These are phyloP conservation scores for Monosporascus sp. DNA, from an alignment of 2,329 filamentous ascomycete species.

Conservation along the genomic window DNA sequence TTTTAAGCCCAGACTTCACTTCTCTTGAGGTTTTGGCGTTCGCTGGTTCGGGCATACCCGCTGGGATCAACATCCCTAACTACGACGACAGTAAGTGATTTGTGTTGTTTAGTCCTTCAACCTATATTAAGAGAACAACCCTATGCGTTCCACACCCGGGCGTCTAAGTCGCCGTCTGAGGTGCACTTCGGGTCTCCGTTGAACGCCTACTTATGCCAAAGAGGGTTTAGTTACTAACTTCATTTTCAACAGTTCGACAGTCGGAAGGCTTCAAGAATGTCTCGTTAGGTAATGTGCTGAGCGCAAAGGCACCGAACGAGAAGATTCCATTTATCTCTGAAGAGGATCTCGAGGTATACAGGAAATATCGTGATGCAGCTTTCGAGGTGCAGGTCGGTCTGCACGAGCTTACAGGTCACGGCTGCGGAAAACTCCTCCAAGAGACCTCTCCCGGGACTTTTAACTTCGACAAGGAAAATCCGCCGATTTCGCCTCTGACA, in stretches of 20 bases:
- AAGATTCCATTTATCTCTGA: conserved; percentile 85
- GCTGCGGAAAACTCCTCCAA: conserved; percentile 88
- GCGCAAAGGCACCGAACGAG: conserved; percentile 87
- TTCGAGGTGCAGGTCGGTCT: conserved; percentile 96
- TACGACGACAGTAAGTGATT: conserved; percentile 27
- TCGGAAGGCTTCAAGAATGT: conserved; percentile 89
- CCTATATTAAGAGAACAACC: not conserved
- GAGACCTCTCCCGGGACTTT: conserved; percentile 76
- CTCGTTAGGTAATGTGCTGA: conserved; percentile 86
- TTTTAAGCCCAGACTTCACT: conserved; percentile 92
- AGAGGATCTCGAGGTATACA: conserved; percentile 70
- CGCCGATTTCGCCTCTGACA: conserved; percentile 74
- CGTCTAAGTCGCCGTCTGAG: not conserved
- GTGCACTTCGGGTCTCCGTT: not conserved
- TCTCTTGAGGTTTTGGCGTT: conserved; percentile 89
- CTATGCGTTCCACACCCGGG: not conserved
- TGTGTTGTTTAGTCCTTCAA: not conserved
- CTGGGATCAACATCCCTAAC: conserved; percentile 57
- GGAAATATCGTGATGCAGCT: conserved; percentile 76
- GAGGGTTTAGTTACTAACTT: not conserved
- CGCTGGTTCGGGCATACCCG: conserved; percentile 60
- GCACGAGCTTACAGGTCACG: conserved; percentile 82
- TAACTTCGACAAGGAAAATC: conserved; percentile 83
- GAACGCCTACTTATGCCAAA: not conserved
- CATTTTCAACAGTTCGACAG: conserved; percentile 56